phyloP scores from a whole-genome alignment of 192 early-diverging fungal genomes.

The Diversispora eburnea region DNA sequence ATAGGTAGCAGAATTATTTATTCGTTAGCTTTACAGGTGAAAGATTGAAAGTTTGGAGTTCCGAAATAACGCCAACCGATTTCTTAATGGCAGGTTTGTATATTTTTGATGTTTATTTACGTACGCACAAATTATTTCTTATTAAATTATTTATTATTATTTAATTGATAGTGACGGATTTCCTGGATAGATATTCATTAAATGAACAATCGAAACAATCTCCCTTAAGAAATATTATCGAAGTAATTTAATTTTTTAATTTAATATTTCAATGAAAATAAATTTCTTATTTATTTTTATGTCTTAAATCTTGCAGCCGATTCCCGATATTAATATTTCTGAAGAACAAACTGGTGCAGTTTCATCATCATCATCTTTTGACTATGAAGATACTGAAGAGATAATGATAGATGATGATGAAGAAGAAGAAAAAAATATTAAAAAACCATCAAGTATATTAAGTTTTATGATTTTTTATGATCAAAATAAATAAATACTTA shows the following conservation, averaged over 20 bases:
- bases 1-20: not conserved
- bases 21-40: constrained; percentile 54
- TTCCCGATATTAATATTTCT: too few species aligned
- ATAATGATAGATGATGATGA: constrained; percentile 13
- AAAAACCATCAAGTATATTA: constrained; percentile 21
- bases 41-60: constrained; percentile 69
- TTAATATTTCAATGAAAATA: too few species aligned
- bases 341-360: not conserved
- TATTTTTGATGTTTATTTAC: not conserved
- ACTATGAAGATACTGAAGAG: constrained; percentile 23
- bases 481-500: not conserved
- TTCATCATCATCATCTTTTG: not conserved
- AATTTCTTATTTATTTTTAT: too few species aligned
- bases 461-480: not conserved
- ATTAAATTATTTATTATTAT: constrained; percentile 1
- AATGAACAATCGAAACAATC: constrained; percentile 26
- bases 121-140: too few species aligned
- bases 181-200: constrained; percentile 50
- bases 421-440: too few species aligned
- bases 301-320: too few species aligned
- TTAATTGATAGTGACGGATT: constrained; percentile 56
- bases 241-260: too few species aligned
- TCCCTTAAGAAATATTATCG: not conserved
- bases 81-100: constrained; percentile 67
- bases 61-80: constrained; percentile 52